Evolutionary conservation across 495 filamentous ascomycete species (phyloP).

Genomic region (Cercophora newfieldiana): DNA sequence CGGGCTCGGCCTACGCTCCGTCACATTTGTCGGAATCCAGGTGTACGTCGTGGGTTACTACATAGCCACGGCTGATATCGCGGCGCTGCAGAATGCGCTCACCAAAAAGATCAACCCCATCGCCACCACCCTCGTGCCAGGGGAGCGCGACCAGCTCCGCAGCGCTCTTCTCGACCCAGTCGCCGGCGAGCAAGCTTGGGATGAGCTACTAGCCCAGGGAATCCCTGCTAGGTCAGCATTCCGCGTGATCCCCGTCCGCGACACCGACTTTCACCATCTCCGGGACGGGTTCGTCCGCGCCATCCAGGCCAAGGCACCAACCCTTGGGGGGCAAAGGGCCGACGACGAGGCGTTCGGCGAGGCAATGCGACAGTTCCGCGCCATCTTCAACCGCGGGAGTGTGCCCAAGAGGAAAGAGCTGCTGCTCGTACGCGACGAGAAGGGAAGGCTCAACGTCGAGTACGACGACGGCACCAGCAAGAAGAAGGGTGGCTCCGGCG

Average conservation of each 20-base stretch:
- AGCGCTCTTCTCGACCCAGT: constrained; percentile 67
- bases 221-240: constrained; percentile 66
- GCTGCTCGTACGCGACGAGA: constrained; percentile 65
- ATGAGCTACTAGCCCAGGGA: constrained; percentile 61
- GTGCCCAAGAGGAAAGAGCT: constrained; percentile 76
- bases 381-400: constrained; percentile 69
- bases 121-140: constrained; percentile 79
- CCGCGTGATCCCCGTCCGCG: constrained; percentile 78
- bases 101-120: constrained; percentile 56
- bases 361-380: constrained; percentile 73
- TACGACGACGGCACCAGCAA: constrained; percentile 61
- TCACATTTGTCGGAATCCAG: constrained; percentile 85
- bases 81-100: constrained; percentile 47
- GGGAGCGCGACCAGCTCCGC: constrained; percentile 72
- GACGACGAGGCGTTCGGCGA: constrained; percentile 70
- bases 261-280: constrained; percentile 89
- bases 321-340: constrained; percentile 41
- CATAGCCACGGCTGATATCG: constrained; percentile 75
- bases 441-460: constrained; percentile 66
- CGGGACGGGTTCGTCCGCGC: constrained; percentile 87
- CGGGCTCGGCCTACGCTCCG: constrained; percentile 82
- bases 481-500: constrained; percentile 37
- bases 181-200: constrained; percentile 69
- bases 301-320: constrained; percentile 67
- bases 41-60: constrained; percentile 96